Percentiles rank a stretch among this genome's conserved stretches.
These are phyloP conservation scores for Mycena metata DNA, from an alignment of 768 basidiomycete species.

Conservation along the genomic window DNA sequence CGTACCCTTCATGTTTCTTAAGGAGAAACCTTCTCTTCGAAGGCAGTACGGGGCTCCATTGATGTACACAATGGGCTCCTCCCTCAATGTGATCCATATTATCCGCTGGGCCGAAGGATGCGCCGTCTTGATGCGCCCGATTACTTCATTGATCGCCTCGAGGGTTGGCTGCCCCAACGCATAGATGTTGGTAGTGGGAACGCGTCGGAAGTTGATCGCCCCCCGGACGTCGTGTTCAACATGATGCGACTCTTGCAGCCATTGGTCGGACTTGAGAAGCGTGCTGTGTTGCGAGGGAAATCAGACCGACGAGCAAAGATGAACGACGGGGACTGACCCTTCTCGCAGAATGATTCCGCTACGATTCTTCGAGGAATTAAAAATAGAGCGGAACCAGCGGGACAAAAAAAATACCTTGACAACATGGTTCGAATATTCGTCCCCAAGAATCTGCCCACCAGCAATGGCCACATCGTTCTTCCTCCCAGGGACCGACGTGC, in stretches of 20 bases:
- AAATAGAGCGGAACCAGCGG: neutral
- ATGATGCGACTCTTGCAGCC: conserved; percentile 79
- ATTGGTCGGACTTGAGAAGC: conserved; percentile 93
- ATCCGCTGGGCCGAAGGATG: conserved; percentile 75
- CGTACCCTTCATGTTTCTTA: conserved; percentile 98
- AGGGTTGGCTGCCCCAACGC: conserved; percentile 94
- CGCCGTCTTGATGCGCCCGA: conserved; percentile 69
- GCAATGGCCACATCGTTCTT: conserved; percentile 80
- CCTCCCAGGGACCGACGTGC: conserved; percentile 73
- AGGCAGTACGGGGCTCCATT: conserved; percentile 94
- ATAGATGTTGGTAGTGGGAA: conserved; percentile 85
- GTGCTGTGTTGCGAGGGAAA: conserved; percentile 61
- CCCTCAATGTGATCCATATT: conserved; percentile 94
- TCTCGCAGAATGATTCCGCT: conserved; percentile 95
- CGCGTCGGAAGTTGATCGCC: conserved; percentile 94
- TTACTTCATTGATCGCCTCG: conserved; percentile 88
- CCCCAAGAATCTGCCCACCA: conserved; percentile 90
- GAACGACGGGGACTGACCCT: conserved; percentile 60
- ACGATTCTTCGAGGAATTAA: conserved; percentile 70
- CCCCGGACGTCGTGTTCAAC: conserved; percentile 84
- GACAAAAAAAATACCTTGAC: conserved; percentile 70
- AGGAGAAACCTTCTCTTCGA: conserved; percentile 85
- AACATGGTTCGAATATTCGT: conserved; percentile 96
- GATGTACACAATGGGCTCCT: conserved; percentile 92
- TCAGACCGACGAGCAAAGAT: neutral